phyloP scores from a whole-genome alignment of 176 grass and related monocot genomes.

The Elymus sibiricus region DNA sequence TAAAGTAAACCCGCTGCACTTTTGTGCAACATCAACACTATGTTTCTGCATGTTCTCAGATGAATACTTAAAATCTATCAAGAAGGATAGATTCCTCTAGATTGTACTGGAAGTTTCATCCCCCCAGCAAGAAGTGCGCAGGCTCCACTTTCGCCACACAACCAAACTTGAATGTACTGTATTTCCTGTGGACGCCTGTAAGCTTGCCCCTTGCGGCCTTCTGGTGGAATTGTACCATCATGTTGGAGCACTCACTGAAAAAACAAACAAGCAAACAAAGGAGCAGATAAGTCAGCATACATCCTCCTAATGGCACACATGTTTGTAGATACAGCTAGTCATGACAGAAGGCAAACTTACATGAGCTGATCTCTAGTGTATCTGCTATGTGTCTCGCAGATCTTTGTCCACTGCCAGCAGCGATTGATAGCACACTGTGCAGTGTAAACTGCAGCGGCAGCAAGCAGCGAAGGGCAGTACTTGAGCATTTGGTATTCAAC shows the following conservation, averaged over 20 bases:
- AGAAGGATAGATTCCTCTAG: conserved; percentile 37
- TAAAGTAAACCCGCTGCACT: conserved; percentile 36
- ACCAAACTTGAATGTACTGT: conserved; percentile 66
- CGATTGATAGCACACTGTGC: conserved; percentile 70
- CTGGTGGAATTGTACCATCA: conserved; percentile 83
- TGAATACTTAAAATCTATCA: conserved; percentile 18
- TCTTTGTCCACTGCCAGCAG: conserved; percentile 61
- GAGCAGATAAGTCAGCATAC: background rate
- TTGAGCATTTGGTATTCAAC: conserved; percentile 84
- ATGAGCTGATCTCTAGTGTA: conserved; percentile 77
- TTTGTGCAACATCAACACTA: conserved; percentile 39
- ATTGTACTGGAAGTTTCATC: background rate
- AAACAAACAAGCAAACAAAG: background rate
- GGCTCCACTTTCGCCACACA: conserved; percentile 58
- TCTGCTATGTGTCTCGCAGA: conserved; percentile 63
- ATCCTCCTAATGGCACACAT: background rate
- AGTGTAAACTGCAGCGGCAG: conserved; percentile 80
- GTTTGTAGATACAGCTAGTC: background rate
- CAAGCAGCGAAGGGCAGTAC: conserved; percentile 70
- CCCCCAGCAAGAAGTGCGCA: conserved; percentile 58
- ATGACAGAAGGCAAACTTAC: conserved; percentile 45
- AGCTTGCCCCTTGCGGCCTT: conserved; percentile 65
- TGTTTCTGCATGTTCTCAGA: conserved; percentile 32
- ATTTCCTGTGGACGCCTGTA: conserved; percentile 71
- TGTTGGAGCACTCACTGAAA: conserved; percentile 64